Percentiles rank a stretch among this genome's conserved stretches.
phyloP scores from a whole-genome alignment of 2,329 filamentous ascomycete genomes.

The Colletotrichum australisinense region DNA sequence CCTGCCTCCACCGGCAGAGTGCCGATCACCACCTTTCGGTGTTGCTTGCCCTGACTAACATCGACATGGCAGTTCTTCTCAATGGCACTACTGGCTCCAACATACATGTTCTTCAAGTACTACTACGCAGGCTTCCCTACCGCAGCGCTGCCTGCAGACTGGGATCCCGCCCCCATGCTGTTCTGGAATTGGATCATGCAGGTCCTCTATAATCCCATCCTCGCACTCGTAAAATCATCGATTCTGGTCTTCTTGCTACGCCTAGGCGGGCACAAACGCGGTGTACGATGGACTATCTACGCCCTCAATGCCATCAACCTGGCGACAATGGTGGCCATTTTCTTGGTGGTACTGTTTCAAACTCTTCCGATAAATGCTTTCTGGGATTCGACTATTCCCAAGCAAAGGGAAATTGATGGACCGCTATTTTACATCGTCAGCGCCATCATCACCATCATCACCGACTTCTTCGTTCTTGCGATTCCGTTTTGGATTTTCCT shows the following conservation, averaged over 20 bases:
- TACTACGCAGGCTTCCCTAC: conserved; percentile 22
- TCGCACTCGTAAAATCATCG: conserved; percentile 51
- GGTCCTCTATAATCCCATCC: conserved; percentile 57
- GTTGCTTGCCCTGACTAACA: not conserved
- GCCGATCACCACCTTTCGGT: not conserved
- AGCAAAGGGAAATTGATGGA: not conserved
- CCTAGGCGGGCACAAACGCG: conserved; percentile 44
- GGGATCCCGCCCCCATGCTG: conserved; percentile 17
- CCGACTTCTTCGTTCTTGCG: conserved; percentile 31
- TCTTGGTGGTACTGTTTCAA: conserved; percentile 52
- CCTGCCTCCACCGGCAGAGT: not conserved
- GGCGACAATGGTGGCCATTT: conserved; percentile 47
- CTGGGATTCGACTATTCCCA: conserved; percentile 42
- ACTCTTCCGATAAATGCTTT: conserved; percentile 49
- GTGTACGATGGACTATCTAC: conserved; percentile 41
- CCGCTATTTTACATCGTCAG: conserved; percentile 10
- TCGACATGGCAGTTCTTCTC: conserved; percentile 3
- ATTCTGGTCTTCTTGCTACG: conserved; percentile 47
- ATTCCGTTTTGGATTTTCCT: conserved; percentile 55
- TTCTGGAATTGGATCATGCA: conserved; percentile 39
- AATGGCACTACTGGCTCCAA: conserved; percentile 3
- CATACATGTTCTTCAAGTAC: conserved; percentile 31
- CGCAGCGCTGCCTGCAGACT: conserved; percentile 3
- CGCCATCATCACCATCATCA: conserved; percentile 21
- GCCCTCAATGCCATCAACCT: conserved; percentile 49